Evolutionary conservation across 2,329 filamentous ascomycete species (phyloP).

Genomic region (Shiraia sp.): DNA sequence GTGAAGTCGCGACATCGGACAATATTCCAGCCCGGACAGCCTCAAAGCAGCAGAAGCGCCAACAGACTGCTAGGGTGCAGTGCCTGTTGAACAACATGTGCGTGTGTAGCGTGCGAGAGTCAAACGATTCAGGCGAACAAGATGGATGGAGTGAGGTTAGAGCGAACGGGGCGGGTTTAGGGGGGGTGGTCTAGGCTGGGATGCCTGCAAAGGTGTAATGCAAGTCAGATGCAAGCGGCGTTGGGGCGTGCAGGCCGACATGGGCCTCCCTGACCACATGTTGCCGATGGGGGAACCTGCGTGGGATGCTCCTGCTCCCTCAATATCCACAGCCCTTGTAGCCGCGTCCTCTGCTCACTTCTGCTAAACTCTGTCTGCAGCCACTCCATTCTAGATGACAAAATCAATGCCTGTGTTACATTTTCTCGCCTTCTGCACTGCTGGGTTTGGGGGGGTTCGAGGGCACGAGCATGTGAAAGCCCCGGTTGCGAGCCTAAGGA

Average conservation of each 20-base stretch:
- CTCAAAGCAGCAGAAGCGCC: too few species aligned
- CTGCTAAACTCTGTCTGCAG: too few species aligned
- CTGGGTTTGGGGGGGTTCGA: too few species aligned
- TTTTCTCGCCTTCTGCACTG: too few species aligned
- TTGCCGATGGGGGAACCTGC: slow-evolving; percentile 21
- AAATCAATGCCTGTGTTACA: too few species aligned
- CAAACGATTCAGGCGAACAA: too few species aligned
- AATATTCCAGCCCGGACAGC: too few species aligned
- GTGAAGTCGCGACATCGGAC: slow-evolving; percentile 11
- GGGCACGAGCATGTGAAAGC: too few species aligned
- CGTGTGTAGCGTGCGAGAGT: slow-evolving; percentile 16
- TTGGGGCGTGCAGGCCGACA: slow-evolving; percentile 24
- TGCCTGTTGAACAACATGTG: slow-evolving; percentile 12
- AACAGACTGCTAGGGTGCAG: slow-evolving; percentile 1
- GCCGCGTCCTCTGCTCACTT: slow-evolving; percentile 11
- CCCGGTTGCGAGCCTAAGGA: too few species aligned
- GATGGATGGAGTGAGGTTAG: slow-evolving; percentile 18
- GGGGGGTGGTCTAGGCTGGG: slow-evolving; percentile 25
- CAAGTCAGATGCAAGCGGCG: slow-evolving; percentile 33
- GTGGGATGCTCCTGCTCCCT: slow-evolving; percentile 14
- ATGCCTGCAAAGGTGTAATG: slow-evolving; percentile 22
- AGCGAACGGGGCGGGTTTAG: slow-evolving; percentile 17
- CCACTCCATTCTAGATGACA: too few species aligned
- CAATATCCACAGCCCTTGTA: slow-evolving; percentile 10
- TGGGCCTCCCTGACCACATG: slow-evolving; percentile 18